Conservation (phyloP, 139 green algal genomes). For the Gonium pectorale region DNA sequence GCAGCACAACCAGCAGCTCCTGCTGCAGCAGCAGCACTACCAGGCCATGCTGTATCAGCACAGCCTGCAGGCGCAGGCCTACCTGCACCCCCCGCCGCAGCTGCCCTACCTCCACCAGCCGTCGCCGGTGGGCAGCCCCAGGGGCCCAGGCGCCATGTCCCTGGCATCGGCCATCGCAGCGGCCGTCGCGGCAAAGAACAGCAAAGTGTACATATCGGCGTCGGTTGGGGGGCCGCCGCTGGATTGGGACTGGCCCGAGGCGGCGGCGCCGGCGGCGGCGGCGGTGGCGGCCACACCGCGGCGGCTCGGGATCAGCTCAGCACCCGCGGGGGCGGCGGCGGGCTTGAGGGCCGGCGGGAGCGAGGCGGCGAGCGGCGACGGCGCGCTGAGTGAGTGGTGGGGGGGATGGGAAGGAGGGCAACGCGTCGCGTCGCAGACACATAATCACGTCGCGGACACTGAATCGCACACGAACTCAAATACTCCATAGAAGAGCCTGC, state of each 20-base stretch:
- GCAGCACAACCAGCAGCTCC: neutral
- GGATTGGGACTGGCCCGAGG: neutral
- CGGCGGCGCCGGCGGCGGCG: neutral
- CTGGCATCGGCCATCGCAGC: neutral
- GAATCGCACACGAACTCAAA: no score
- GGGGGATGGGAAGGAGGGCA: neutral
- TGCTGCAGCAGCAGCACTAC: no score
- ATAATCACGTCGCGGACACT: no score
- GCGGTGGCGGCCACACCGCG: neutral
- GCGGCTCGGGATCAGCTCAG: neutral
- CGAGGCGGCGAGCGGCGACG: neutral
- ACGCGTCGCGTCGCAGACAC: no score
- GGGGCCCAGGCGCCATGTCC: no score
- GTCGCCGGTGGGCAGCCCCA: no score
- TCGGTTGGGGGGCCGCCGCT: conserved; percentile 17
- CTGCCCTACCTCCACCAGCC: no score
- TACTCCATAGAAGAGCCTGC: no score
- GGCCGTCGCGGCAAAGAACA: neutral
- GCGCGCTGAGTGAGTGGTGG: neutral
- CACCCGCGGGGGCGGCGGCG: neutral
- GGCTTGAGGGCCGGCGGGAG: neutral
- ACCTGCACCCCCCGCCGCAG: no score
- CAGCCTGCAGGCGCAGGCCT: no score
- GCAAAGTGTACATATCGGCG: conserved; percentile 1
- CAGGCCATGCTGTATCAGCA: no score